These are phyloP conservation scores for Ophiostoma sp. DNA, from an alignment of 2,329 filamentous ascomycete species.

Conservation along the genomic window DNA sequence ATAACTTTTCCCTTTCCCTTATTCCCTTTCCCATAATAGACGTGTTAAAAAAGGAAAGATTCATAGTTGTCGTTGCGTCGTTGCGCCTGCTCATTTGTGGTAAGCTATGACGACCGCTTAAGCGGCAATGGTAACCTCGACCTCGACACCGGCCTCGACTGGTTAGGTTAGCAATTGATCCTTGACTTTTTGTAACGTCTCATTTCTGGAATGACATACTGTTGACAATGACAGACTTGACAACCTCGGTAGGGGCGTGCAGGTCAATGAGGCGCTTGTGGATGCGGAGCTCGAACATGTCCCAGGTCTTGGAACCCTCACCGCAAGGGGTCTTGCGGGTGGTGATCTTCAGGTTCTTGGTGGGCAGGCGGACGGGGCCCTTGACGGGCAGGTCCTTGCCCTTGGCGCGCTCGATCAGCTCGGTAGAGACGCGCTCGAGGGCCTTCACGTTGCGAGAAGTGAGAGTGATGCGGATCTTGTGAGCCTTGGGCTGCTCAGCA, in stretches of 20 bases:
- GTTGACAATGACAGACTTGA: slow-evolving; percentile 96
- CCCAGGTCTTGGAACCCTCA: slow-evolving; percentile 99
- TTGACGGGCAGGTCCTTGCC: slow-evolving; percentile 98
- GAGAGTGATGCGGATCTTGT: slow-evolving; percentile 73
- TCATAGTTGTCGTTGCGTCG: slow-evolving; percentile 14
- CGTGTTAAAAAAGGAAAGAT: neutral
- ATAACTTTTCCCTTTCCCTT: neutral
- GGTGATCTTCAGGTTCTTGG: slow-evolving; percentile 93
- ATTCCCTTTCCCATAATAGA: neutral
- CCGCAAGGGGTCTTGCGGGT: slow-evolving; percentile 99
- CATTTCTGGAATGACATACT: slow-evolving; percentile 34
- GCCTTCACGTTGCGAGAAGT: slow-evolving; percentile 90
- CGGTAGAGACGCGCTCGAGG: slow-evolving; percentile 96
- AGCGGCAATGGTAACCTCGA: slow-evolving; percentile 87
- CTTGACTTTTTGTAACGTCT: too few species aligned
- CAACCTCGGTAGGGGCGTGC: slow-evolving; percentile 94
- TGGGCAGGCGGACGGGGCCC: slow-evolving; percentile 94
- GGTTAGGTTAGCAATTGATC: slow-evolving; percentile 19
- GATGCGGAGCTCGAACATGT: slow-evolving; percentile 91
- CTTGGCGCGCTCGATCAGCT: slow-evolving; percentile 98
- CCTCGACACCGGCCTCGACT: slow-evolving; percentile 83
- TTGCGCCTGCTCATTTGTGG: neutral
- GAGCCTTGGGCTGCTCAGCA: slow-evolving; percentile 65
- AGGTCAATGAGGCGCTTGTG: slow-evolving; percentile 98
- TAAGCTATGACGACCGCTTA: slow-evolving; percentile 19